Percentiles rank a stretch among this genome's conserved stretches.
These are phyloP conservation scores for Begonia masoniana DNA, from an alignment of 306 rosid species.

Conservation along the genomic window DNA sequence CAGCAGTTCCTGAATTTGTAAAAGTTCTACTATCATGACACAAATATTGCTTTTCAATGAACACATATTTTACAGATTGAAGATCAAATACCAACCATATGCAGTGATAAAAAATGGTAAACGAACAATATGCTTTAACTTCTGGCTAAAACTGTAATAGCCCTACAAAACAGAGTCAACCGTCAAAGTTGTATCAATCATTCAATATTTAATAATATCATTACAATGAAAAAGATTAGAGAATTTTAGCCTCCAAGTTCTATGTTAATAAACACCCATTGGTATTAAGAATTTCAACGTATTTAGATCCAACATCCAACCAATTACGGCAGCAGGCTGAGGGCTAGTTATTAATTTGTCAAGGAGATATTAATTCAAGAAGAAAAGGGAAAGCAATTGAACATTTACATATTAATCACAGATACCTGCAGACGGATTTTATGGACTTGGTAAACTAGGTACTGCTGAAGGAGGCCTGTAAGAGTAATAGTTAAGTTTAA, in stretches of 20 bases:
- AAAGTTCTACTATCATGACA: neutral
- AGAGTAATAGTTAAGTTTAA: slow-evolving; percentile 5
- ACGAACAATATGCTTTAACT: slow-evolving; percentile 88
- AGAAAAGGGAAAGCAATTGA: neutral
- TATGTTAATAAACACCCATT: neutral
- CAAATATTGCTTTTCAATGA: neutral
- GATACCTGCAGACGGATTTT: slow-evolving; percentile 90
- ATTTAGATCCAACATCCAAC: no score
- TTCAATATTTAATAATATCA: neutral
- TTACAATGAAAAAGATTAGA: neutral
- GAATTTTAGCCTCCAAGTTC: neutral
- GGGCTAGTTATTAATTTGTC: no score
- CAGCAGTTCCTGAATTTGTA: slow-evolving; percentile 74
- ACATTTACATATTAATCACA: no score
- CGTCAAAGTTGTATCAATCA: slow-evolving; percentile 2
- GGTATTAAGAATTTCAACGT: neutral
- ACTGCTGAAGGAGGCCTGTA: slow-evolving; percentile 91
- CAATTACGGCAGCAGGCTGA: no score
- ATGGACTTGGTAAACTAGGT: slow-evolving; percentile 91
- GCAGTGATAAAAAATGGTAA: slow-evolving; percentile 85
- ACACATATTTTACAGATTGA: slow-evolving; percentile 8
- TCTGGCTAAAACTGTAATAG: slow-evolving; percentile 99
- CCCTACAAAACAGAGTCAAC: slow-evolving; percentile 40
- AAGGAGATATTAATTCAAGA: neutral
- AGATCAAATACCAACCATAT: slow-evolving; percentile 53